Conservation (phyloP, 441 rosid genomes). For the Pelargonium citronellum region DNA sequence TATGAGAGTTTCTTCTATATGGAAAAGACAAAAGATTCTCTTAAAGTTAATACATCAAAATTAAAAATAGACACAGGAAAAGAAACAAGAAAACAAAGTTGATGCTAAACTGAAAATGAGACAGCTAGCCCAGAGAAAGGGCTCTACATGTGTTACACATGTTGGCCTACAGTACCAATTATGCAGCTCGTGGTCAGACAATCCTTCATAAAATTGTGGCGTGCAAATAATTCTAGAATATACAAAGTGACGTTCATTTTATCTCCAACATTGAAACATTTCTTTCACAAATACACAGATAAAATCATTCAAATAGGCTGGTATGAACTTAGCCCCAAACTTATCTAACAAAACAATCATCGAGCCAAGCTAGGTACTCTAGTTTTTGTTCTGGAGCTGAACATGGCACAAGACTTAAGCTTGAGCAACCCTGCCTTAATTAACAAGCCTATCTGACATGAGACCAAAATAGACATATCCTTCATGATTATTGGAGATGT, state of each 20-base stretch:
- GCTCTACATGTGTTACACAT: background rate
- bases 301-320: background rate
- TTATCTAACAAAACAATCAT: background rate
- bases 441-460: background rate
- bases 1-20: slow-evolving; percentile 3
- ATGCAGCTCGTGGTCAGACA: background rate
- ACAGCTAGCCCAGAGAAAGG: background rate
- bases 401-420: background rate
- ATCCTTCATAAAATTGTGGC: background rate
- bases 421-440: background rate
- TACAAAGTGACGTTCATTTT: background rate
- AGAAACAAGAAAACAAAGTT: slow-evolving; percentile 5
- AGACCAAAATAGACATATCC: background rate
- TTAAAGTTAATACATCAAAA: background rate
- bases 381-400: slow-evolving; percentile 5
- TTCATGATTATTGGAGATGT: background rate
- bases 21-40: background rate
- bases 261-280: background rate
- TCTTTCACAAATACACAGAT: background rate
- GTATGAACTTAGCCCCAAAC: background rate
- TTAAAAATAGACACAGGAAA: background rate
- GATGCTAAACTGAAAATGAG: slow-evolving; percentile 3
- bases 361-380: background rate
- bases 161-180: background rate
- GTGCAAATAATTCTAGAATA: slow-evolving; percentile 4